Evolutionary conservation across 2,329 filamentous ascomycete species (phyloP).

Genomic region (Escovopsis sp.): DNA sequence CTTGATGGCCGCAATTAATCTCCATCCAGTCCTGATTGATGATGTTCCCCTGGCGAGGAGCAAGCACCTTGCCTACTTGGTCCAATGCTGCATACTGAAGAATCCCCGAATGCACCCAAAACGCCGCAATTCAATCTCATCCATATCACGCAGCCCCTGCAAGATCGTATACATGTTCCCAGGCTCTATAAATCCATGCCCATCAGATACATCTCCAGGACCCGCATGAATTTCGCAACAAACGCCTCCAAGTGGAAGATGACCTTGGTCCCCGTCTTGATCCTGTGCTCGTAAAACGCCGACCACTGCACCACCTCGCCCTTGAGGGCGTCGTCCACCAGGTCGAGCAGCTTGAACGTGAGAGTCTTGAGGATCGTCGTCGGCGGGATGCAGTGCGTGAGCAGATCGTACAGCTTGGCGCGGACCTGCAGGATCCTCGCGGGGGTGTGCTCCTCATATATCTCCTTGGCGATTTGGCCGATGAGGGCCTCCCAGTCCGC

Average conservation of each 20-base stretch:
- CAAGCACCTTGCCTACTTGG: too few relatives aligned
- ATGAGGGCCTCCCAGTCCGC: slow-evolving; percentile 96
- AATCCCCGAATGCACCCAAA: too few relatives aligned
- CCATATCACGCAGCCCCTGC: too few relatives aligned
- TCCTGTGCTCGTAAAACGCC: slow-evolving; percentile 91
- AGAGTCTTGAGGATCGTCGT: slow-evolving; percentile 90
- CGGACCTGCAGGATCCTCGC: slow-evolving; percentile 75
- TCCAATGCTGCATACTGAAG: too few relatives aligned
- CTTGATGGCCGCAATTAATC: too few relatives aligned
- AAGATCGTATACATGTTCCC: too few relatives aligned
- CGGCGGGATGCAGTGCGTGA: slow-evolving; percentile 93
- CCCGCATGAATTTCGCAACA: slow-evolving; percentile 95
- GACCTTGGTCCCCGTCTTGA: slow-evolving; percentile 83
- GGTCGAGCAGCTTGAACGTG: slow-evolving; percentile 79
- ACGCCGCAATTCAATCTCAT: neutral
- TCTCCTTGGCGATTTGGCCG: slow-evolving; percentile 76
- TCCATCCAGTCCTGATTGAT: too few relatives aligned
- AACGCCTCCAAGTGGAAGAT: slow-evolving; percentile 98
- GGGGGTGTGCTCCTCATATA: slow-evolving; percentile 85
- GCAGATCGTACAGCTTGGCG: slow-evolving; percentile 87
- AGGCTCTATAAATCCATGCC: slow-evolving; percentile 53
- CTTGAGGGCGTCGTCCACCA: slow-evolving; percentile 81
- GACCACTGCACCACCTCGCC: slow-evolving; percentile 90
- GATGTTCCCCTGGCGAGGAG: too few relatives aligned
- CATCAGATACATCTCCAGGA: slow-evolving; percentile 84